Base-by-base conservation (phyloP, 164 flowering plant species). In the Stephania cephalantha region DNA sequence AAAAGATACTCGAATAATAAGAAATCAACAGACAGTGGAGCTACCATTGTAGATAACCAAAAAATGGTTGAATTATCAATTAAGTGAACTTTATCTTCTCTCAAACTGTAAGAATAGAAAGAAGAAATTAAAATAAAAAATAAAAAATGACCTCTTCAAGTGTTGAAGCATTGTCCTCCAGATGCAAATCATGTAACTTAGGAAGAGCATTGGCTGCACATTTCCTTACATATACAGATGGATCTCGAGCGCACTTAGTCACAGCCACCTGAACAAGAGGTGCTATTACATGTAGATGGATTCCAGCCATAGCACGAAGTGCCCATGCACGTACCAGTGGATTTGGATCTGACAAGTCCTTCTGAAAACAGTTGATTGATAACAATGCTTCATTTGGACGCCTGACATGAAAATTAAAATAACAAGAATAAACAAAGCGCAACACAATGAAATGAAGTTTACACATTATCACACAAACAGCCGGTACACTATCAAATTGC, bases 311-410 rank as follows among this genome's bases (percentile, higher is more conserved):
- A 48, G 99, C 88, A 72, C 99, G 95, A n/a, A 96, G 90, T 12
- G 99, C 98, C 97, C 99, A 94, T 31, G 98, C 99, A 84, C 99
- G 86, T 74, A 96, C 98, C 85, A 92, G 79, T n/a, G 99, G 97
- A 78, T 96, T 96, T 20, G 90, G 71, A 84, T 96, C 99, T 71
- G 92, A 93, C 79, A 96, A 84, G 76, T 96, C 99, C 89, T 89
- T 96, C 82, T 96, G 99, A 85, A 94, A 96, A 84, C 78, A 94
- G 79, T 96, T 96, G 75, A 96, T 94, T 9, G 99, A 96, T 69
- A 96, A 82, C 87, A 96, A 87, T 44, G 97, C 97, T 81, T 96
- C 99, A 84, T 89, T 94, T 78, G 99, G 99, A 68, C 97, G 95
- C 97, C 99, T 96, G 81, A 46, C 73, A 75, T 67, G 74, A 65